phyloP scores from a whole-genome alignment of 257 asterid species.

The Solanum habrochaites region DNA sequence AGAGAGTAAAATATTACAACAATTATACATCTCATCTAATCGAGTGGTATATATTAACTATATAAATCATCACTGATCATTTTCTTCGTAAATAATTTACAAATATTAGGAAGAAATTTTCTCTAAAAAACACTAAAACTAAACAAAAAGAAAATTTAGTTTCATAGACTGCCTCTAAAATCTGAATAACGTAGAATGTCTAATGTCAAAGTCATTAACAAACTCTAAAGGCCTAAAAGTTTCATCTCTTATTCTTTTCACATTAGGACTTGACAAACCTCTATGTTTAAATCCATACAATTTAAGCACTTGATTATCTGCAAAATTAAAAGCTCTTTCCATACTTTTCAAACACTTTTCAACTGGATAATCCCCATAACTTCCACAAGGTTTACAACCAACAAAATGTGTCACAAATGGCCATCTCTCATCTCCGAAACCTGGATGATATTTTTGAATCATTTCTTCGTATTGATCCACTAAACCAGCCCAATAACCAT shows the following conservation, averaged over 20 bases:
- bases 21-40: too few species aligned
- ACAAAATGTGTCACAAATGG: constrained; percentile 48
- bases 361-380: constrained; percentile 28
- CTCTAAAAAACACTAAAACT: too few species aligned
- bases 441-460: constrained; percentile 9
- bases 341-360: constrained; percentile 37
- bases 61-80: too few species aligned
- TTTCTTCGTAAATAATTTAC: too few species aligned
- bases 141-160: background rate
- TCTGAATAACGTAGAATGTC: background rate
- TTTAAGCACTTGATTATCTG: constrained; percentile 37
- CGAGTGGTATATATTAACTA: too few species aligned
- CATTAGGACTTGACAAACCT: constrained; percentile 25
- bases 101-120: too few species aligned
- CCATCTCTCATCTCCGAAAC: constrained; percentile 42
- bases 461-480: constrained; percentile 32
- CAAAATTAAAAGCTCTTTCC: constrained; percentile 46
- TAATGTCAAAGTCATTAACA: background rate
- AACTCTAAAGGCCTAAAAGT: constrained; percentile 14
- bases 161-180: background rate
- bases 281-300: constrained; percentile 31
- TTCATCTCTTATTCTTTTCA: constrained; percentile 29
- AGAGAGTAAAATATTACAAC: too few species aligned
- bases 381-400: constrained; percentile 41
- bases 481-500: constrained; percentile 35